Base-by-base conservation (phyloP, 305 asterid genomes). In the Salvia sclarea region DNA sequence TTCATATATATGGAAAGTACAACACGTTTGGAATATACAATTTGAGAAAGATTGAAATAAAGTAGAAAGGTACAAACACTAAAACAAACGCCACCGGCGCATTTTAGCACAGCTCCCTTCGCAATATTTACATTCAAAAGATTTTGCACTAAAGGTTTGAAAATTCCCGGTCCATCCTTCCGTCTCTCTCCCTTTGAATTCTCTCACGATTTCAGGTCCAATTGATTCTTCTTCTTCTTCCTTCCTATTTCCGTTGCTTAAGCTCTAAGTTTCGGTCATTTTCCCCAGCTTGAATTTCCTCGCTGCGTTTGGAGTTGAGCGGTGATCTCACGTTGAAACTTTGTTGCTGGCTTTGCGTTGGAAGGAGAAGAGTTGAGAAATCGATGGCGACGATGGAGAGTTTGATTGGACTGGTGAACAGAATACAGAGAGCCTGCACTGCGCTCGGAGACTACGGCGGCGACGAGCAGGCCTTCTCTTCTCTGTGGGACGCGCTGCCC, bases 401-500 rank as follows among this genome's bases (percentile, higher is more conserved):
- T 78, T 86, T 93, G 85, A 93, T 93, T 53, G 98, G 98, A 47
- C 71, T 93, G 61, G 97, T 93, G 8, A 93, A 93, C 74, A 78
- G 96, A 72, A 93, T 93, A 73, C 98, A 93, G 79, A 78, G 86
- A 76, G 97, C 97, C 35, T 93, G 97, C 80, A 93, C 98, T 48
- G 84, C 89, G 72, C 89, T 93, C 17, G 98, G 96, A 1, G 98
- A 93, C 61, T 81, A 88, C 80, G 97, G 98, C 20, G 97, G 95
- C 31, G 88, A 78, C 53, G 88, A 87, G 33, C 79, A 78, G 61
- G 82, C 93, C 12, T 88, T 89, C 70, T 88, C 96, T 30, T 93
- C 98, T 61, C 92, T 93, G 0, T 93, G 98, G 97, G 97, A 93
- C 59, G 95, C 97, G 64, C 84, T 93, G 12, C 98, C 98, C 54